Evolutionary conservation across 2,329 filamentous ascomycete genomes (phyloP), one percentile per base, ranked within the genome.

Genomic region (Fulvia fulva): DNA sequence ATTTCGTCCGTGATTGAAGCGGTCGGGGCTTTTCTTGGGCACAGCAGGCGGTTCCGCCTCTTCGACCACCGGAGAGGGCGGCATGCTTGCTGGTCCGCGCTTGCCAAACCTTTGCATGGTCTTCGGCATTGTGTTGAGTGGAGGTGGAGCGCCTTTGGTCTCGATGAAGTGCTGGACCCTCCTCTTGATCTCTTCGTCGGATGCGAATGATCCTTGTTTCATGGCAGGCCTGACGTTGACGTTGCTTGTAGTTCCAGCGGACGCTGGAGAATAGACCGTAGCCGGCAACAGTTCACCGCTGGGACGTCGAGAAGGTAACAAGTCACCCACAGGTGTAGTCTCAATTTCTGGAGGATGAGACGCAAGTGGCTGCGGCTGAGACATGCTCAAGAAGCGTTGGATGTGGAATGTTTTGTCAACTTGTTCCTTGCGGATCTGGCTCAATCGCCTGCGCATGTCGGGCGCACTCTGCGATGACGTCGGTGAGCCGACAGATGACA

Each of bases 331-430:
- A 25, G 45, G n/a, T 26, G 19, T 22, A 5, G 11, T 21, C 22
- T 46, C 58, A 16, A 53, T 47, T 11, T 52, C 51, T 9, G 58
- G 60, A 21, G 62, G 60, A 44, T 63, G 60, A 28, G 62, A 63
- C 25, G 58, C 55, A 3, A 63, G 52, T 32, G 62, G 62, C 54
- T 57, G 55, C n/a, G 45, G 59, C 45, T 47, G 64, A 45, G 62
- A 58, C 60, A 65, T 61, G 54, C 59, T 62, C 22, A 71, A 57
- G 56, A 70, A 71, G 2, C 65, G 58, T 43, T 69, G 64, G 32
- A 71, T 57, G 49, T 69, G 66, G 28, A 70, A 62, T 21, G 63
- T 56, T 16, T 66, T 62, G 51, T 70, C 68, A 4, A 68, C 66
- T 34, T 70, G 68, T 47, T 68, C 65, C 55, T 68, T 68, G 9